Evolutionary conservation across 768 basidiomycete species (phyloP).

Genomic region (Mrakia gelida): DNA sequence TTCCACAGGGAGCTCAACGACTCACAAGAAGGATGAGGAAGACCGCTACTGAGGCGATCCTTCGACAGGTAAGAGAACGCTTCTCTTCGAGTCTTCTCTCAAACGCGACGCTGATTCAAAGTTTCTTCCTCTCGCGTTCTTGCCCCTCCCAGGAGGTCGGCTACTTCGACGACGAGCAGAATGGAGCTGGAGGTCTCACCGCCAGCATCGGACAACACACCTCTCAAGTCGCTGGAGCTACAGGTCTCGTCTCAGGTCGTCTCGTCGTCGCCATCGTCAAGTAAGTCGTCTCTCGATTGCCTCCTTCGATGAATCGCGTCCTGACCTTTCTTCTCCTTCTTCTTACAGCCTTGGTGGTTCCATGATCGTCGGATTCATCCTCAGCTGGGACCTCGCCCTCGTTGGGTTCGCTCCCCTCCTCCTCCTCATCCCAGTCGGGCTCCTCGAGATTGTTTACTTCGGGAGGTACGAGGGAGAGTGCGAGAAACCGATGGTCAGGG

Average conservation of each 20-base stretch:
- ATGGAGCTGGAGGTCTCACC: conserved; percentile 40
- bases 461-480: conserved; percentile 5
- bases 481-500: neutral
- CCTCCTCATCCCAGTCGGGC: conserved; percentile 14
- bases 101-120: neutral
- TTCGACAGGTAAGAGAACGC: conserved; percentile 34
- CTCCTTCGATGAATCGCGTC: neutral
- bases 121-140: neutral
- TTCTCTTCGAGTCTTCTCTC: neutral
- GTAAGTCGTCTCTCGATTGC: neutral
- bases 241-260: conserved; percentile 40
- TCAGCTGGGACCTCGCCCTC: conserved; percentile 18
- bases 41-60: conserved; percentile 33
- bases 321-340: too few species aligned
- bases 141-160: conserved; percentile 39
- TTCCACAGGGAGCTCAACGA: conserved; percentile 26
- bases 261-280: conserved; percentile 31
- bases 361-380: neutral
- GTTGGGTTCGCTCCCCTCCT: conserved; percentile 24
- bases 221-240: conserved; percentile 36
- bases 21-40: conserved; percentile 19
- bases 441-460: conserved; percentile 13
- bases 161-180: conserved; percentile 40
- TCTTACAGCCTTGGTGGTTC: conserved; percentile 29
- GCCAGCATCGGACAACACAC: conserved; percentile 37